Evolutionary conservation across 1,284 basidiomycete genomes (phyloP).

Genomic region (Anthracocystis panici-leucophaei): DNA sequence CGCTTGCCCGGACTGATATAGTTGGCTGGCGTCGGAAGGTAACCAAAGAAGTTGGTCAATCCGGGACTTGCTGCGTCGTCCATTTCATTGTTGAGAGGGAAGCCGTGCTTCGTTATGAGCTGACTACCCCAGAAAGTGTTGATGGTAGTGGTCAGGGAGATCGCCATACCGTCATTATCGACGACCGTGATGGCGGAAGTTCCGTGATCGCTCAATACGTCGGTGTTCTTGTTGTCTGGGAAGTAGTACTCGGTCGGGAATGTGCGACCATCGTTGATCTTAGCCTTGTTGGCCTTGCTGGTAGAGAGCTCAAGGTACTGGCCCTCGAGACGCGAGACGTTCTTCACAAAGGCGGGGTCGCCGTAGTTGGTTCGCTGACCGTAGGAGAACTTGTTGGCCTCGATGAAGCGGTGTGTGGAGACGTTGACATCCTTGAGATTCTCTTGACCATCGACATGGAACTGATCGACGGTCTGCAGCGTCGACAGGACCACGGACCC

Average conservation of each 20-base stretch:
- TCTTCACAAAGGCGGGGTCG: slow-evolving; percentile 71
- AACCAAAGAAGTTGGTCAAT: slow-evolving; percentile 70
- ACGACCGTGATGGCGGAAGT: slow-evolving; percentile 71
- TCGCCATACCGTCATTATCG: slow-evolving; percentile 69
- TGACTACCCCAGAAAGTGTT: slow-evolving; percentile 69
- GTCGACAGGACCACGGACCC: slow-evolving; percentile 68
- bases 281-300: slow-evolving; percentile 60
- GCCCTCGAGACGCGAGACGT: slow-evolving; percentile 69
- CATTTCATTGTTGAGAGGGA: slow-evolving; percentile 69
- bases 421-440: slow-evolving; percentile 45
- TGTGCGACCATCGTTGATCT: slow-evolving; percentile 63
- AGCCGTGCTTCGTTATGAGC: slow-evolving; percentile 60
- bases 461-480: slow-evolving; percentile 64
- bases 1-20: slow-evolving; percentile 70
- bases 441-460: slow-evolving; percentile 34
- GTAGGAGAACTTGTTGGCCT: slow-evolving; percentile 71
- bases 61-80: slow-evolving; percentile 70
- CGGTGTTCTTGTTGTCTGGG: slow-evolving; percentile 58
- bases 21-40: slow-evolving; percentile 66
- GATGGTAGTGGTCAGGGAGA: slow-evolving; percentile 71
- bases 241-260: slow-evolving; percentile 68
- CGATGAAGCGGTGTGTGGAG: slow-evolving; percentile 70
- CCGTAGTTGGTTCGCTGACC: slow-evolving; percentile 70
- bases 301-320: slow-evolving; percentile 65
- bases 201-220: slow-evolving; percentile 67